Conservation (phyloP, 306 rosid genomes). For the Lupinus albus region DNA sequence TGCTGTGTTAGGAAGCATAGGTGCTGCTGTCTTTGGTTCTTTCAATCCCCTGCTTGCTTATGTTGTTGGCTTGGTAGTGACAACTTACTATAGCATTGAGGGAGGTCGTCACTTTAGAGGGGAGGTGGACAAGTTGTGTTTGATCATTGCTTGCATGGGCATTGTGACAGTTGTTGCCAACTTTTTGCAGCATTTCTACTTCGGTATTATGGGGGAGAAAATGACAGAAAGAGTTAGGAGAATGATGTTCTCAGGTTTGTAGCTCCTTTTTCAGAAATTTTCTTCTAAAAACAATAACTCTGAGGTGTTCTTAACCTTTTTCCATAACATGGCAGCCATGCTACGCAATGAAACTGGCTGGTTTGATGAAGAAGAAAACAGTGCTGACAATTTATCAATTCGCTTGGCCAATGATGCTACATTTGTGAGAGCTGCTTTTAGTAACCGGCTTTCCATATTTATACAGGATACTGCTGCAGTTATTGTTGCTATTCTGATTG, state of each 20-base stretch:
- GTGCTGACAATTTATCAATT: constrained; percentile 97
- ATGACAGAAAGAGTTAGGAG: constrained; percentile 99
- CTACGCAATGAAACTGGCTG: constrained; percentile 96
- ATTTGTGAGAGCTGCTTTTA: constrained; percentile 97
- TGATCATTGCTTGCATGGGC: constrained; percentile 98
- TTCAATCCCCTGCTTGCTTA: constrained; percentile 99
- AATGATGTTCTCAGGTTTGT: constrained; percentile 98
- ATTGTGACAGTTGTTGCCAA: constrained; percentile 94
- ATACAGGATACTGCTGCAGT: constrained; percentile 98
- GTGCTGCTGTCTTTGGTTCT: constrained; percentile 98
- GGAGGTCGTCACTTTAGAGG: constrained; percentile 44
- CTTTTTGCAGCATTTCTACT: constrained; percentile 98
- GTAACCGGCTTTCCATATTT: constrained; percentile 95
- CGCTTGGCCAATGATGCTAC: constrained; percentile 99
- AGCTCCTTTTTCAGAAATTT: constrained; percentile 32
- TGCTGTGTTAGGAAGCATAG: constrained; percentile 94
- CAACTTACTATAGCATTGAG: constrained; percentile 64
- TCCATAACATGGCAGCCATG: constrained; percentile 74
- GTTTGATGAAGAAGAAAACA: constrained; percentile 96
- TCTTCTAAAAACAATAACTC: constrained; percentile 20
- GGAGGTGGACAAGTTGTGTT: constrained; percentile 91
- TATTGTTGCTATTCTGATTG: constrained; percentile 91
- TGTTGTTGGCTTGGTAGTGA: constrained; percentile 85
- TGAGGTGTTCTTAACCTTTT: constrained; percentile 45
- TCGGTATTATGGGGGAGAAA: constrained; percentile 99